phyloP scores from a whole-genome alignment of 352 stramenopile genomes.

The Pythium chondricola region DNA sequence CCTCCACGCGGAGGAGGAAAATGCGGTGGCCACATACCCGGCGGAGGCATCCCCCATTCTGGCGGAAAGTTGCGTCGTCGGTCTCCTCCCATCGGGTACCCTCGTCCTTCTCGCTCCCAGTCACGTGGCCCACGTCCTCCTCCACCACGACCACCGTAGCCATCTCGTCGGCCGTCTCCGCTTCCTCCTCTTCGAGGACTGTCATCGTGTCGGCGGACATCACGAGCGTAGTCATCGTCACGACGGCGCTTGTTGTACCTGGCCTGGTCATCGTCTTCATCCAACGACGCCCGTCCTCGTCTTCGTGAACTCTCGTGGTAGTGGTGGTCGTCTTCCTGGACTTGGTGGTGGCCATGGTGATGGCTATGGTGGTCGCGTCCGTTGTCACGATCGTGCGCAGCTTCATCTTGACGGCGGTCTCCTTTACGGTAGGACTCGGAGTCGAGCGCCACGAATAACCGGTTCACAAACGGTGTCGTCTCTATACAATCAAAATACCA shows the following conservation, averaged over 20 bases:
- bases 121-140: neutral
- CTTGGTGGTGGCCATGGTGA: constrained; percentile 6
- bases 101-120: constrained; percentile 18
- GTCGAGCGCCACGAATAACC: constrained; percentile 61
- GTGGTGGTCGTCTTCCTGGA: constrained; percentile 21
- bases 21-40: constrained; percentile 59
- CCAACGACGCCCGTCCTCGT: constrained; percentile 28
- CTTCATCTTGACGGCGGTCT: neutral
- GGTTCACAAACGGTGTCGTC: constrained; percentile 61
- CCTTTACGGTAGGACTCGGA: constrained; percentile 47
- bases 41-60: constrained; percentile 62
- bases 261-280: constrained; percentile 52
- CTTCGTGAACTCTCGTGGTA: constrained; percentile 22
- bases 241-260: constrained; percentile 53
- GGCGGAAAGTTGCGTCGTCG: constrained; percentile 53
- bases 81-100: constrained; percentile 26
- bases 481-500: constrained; percentile 28
- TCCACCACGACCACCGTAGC: neutral
- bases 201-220: constrained; percentile 5
- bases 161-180: constrained; percentile 8
- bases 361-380: neutral
- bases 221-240: constrained; percentile 35
- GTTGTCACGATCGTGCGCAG: neutral
- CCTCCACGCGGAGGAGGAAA: constrained; percentile 32
- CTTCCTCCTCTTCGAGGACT: constrained; percentile 20